Evolutionary conservation across 306 rosid genomes (phyloP).

Genomic region (Cucurbita argyrosperma): DNA sequence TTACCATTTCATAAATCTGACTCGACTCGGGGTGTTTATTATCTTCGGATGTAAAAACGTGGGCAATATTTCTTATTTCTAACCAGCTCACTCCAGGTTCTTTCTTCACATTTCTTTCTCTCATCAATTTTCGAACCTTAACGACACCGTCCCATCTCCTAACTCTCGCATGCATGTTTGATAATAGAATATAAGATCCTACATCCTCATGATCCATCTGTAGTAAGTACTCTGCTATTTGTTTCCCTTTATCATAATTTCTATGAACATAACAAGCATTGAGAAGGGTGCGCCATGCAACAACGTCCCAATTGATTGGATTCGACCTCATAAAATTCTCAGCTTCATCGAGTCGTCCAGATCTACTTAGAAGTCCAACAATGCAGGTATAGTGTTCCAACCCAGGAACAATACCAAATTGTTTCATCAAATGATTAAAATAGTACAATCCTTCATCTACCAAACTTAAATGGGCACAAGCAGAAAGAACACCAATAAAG

Average conservation of each 20-base stretch:
- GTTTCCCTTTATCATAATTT: constrained; percentile 1
- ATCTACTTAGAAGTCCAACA: constrained; percentile 5
- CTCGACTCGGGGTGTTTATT: constrained; percentile 8
- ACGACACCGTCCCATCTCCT: constrained; percentile 12
- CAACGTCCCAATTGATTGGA: constrained; percentile 10
- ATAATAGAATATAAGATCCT: constrained; percentile 7
- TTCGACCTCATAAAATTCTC: constrained; percentile 10
- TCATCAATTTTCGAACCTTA: constrained; percentile 7
- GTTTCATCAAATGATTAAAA: constrained; percentile 9
- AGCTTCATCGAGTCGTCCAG: constrained; percentile 9
- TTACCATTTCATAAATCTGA: constrained; percentile 1
- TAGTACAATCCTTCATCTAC: constrained; percentile 11
- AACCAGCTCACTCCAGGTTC: constrained; percentile 15
- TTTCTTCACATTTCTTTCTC: constrained; percentile 11
- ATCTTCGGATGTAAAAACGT: constrained; percentile 10
- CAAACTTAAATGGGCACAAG: constrained; percentile 5
- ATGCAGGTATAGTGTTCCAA: constrained; percentile 13
- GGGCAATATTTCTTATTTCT: constrained; percentile 8
- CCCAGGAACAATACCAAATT: constrained; percentile 7
- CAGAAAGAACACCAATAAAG: constrained; percentile 11
- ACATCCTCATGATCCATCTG: constrained; percentile 9
- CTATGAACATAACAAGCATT: constrained; percentile 11
- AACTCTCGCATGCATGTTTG: constrained; percentile 11
- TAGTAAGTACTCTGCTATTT: constrained; percentile 5
- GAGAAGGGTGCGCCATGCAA: constrained; percentile 14